Conservation (phyloP, 2,329 filamentous ascomycete species). For the Diplodia seriata region DNA sequence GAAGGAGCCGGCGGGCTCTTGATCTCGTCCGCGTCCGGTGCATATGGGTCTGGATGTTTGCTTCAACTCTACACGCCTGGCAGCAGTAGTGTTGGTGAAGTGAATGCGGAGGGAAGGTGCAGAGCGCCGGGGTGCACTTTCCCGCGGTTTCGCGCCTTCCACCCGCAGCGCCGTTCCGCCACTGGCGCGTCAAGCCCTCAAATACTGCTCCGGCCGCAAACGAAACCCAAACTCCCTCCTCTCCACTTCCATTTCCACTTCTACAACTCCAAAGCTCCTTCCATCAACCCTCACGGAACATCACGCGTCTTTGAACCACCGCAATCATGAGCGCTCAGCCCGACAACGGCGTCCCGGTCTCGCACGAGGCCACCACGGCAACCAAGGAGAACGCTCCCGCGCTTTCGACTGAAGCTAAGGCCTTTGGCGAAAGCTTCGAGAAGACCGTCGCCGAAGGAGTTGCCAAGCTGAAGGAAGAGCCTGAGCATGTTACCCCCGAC, state of each 20-base stretch:
- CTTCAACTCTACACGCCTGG: background rate
- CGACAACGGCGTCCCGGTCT: background rate
- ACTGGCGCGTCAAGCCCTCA: background rate
- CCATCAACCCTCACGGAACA: background rate
- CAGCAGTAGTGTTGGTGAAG: background rate
- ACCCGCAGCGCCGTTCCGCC: background rate
- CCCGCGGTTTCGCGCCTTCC: background rate
- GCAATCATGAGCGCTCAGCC: slow-evolving; percentile 14
- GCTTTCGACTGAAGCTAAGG: background rate
- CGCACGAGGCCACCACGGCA: background rate
- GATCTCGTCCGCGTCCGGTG: too few species aligned
- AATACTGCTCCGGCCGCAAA: background rate
- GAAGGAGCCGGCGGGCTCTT: too few species aligned
- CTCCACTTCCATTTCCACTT: background rate
- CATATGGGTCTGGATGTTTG: too few species aligned
- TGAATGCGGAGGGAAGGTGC: background rate
- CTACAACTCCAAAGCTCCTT: background rate
- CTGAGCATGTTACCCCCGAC: slow-evolving; percentile 42
- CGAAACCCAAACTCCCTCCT: background rate
- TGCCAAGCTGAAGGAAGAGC: slow-evolving; percentile 38
- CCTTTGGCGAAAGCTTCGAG: slow-evolving; percentile 2
- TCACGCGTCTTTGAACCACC: background rate
- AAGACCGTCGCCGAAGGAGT: background rate
- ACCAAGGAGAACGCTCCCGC: background rate
- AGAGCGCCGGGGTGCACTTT: background rate